Evolutionary conservation across 805 yeast species (phyloP), one percentile per base, ranked within the genome.

Genomic region (Kodamaea kaohsiungensis): DNA sequence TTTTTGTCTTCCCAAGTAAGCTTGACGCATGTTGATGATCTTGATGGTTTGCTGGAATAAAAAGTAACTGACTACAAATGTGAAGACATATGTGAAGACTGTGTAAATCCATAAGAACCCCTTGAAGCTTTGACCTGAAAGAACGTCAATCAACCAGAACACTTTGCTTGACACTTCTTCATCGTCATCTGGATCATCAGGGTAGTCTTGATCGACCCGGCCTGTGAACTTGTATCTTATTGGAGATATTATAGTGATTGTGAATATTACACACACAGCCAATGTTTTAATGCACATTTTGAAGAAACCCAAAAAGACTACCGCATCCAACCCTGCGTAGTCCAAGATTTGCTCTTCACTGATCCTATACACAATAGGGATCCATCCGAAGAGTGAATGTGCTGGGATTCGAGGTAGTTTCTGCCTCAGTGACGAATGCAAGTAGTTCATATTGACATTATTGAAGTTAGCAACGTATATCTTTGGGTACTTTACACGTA

Each of bases 311-410:
- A 93, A 71, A 64, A 89, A 93, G 48, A 95, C 98, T 71, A 82
- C 91, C 0, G 98, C 98, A 72, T 93, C 99, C 45, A 93, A 71
- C 0, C 99, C 99, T 2, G 98, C 97, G 63, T 86, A 87, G 56
- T 91, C 93, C 49, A 93, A 77, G 1, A 95, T 81, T 54, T 91
- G 91, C 13, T 81, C 77, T 61, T 93, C 98, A 22, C 79, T 76
- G 16, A 92, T 84, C 10, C 69, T 69, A 65, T 81, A 82, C 12
- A 93, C 72, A 0, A 84, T 81, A 0, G 85, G 81, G 7, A 92
- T 77, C 98, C 98, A 93, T 1, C 92, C 91, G 61, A 91, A 87
- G 10, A 88, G 66, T 2, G 89, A 78, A 39, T 67, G 68, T 46
- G 73, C 60, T 5, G 89, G 85, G 16, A 89, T 73, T 33, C 68